Base-by-base conservation (phyloP, 176 grass and related monocot species). In the Ananas comosus region DNA sequence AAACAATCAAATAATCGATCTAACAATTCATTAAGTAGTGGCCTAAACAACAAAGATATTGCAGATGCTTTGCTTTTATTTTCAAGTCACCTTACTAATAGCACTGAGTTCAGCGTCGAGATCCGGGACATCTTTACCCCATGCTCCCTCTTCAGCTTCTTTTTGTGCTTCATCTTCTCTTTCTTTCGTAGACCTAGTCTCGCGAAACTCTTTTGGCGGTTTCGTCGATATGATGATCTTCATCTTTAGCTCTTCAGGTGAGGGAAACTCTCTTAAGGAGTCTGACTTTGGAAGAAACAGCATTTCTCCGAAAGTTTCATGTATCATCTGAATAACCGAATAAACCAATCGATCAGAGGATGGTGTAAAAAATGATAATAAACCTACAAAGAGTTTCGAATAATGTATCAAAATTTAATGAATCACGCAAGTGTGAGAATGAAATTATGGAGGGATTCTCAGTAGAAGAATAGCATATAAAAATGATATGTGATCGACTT, bases 211-310 rank as follows among this genome's bases (percentile, higher is more conserved):
- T 48, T 85, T 96, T 0, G 91, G 91, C 6, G 85, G 75, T 66
- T 96, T 96, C 18, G 91, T 91, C 1, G 91, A 96, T 42, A 96
- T 61, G 65, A 96, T 78, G 58, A 96, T 82, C 77, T 77, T 91
- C 42, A 63, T 63, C 72, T 80, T 88, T 49, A 96, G 83, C 4
- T 79, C 74, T 51, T 96, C 80, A 0, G 91, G 91, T 33, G 91
- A 96, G 11, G 91, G 91, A 64, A 96, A 88, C 13, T 80, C 74
- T 19, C 74, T 61, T 65, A 81, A 75, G 2, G 25, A 12, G 17
- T 88, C 80, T 0, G 64, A 67, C 0, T 91, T 79, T 1, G 80
- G 79, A 53, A 78, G 47, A 53, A 73, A 81, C 64, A 91, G 70
- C 74, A 86, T 79, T 14, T 86, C 72, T 51, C 84, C 82, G 17